These are phyloP conservation scores for Globisporangium paddicum DNA, from an alignment of 352 stramenopile genomes.

Conservation along the genomic window DNA sequence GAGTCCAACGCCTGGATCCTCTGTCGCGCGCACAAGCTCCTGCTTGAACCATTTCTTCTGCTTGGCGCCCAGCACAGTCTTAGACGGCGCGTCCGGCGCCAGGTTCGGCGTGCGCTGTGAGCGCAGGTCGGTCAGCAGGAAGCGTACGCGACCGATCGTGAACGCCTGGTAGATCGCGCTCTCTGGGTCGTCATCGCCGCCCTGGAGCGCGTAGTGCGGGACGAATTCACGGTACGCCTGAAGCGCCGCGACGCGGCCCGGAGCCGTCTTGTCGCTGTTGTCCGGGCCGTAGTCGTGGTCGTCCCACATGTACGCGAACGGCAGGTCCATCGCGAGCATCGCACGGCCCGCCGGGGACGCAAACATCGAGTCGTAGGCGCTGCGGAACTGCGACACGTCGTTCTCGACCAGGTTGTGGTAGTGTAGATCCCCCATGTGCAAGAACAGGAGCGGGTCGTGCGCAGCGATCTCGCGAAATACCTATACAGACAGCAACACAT, in stretches of 20 bases:
- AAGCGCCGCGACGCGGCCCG: constrained; percentile 61
- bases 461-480: constrained; percentile 55
- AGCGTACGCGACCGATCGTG: constrained; percentile 79
- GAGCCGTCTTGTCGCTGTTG: constrained; percentile 81
- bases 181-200: constrained; percentile 14
- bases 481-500: constrained; percentile 17
- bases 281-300: constrained; percentile 89
- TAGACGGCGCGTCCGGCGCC: constrained; percentile 56
- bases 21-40: constrained; percentile 58
- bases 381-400: constrained; percentile 48
- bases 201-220: constrained; percentile 58
- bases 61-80: constrained; percentile 76
- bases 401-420: constrained; percentile 83
- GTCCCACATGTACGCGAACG: constrained; percentile 89
- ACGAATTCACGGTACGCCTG: constrained; percentile 80
- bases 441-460: constrained; percentile 76
- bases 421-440: constrained; percentile 88
- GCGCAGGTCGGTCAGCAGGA: constrained; percentile 79
- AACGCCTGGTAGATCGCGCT: constrained; percentile 75
- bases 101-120: constrained; percentile 71
- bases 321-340: constrained; percentile 81
- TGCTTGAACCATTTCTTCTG: constrained; percentile 88
- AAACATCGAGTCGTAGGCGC: constrained; percentile 71
- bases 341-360: constrained; percentile 53
- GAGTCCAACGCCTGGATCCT: constrained; percentile 47